phyloP scores from a whole-genome alignment of 2,329 filamentous ascomycete genomes.

The Didymella segeticola region DNA sequence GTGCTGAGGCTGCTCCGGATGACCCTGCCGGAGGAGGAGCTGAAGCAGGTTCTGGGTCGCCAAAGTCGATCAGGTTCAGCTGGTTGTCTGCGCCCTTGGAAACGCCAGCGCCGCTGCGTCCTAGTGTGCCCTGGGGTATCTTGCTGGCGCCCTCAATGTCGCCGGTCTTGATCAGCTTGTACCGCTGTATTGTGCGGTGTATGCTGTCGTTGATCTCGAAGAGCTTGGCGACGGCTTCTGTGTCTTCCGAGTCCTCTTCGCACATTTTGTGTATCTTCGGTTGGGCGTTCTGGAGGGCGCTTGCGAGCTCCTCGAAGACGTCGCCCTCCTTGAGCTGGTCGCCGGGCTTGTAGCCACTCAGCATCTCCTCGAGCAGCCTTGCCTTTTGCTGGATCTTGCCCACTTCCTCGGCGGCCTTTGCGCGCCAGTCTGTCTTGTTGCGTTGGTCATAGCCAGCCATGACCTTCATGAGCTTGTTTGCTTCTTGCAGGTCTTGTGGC shows the following conservation, averaged over 20 bases:
- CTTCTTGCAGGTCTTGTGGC: conserved; percentile 93
- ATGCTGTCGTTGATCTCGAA: conserved; percentile 99
- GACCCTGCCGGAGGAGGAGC: conserved; percentile 37
- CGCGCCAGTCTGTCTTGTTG: conserved; percentile 95
- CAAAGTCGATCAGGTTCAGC: conserved; percentile 92
- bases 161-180: conserved; percentile 95
- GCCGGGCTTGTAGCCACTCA: conserved; percentile 81
- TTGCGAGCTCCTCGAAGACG: conserved; percentile 82
- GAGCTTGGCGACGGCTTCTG: conserved; percentile 92
- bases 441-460: conserved; percentile 98
- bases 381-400: conserved; percentile 96
- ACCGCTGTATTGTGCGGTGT: conserved; percentile 92
- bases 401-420: conserved; percentile 96
- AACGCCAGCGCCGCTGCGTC: conserved; percentile 68
- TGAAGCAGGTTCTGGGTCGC: conserved; percentile 69
- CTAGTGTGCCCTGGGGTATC: conserved; percentile 81
- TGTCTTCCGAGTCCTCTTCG: conserved; percentile 96
- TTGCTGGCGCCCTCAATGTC: conserved; percentile 83
- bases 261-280: conserved; percentile 99
- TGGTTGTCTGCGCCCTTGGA: conserved; percentile 75
- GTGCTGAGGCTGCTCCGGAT: conserved; percentile 50
- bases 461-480: conserved; percentile 97
- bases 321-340: conserved; percentile 77
- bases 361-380: conserved; percentile 86
- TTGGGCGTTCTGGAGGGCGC: conserved; percentile 88